These are phyloP conservation scores for Chaetomium strumarium DNA, from an alignment of 2,329 filamentous ascomycete genomes.

Conservation along the genomic window DNA sequence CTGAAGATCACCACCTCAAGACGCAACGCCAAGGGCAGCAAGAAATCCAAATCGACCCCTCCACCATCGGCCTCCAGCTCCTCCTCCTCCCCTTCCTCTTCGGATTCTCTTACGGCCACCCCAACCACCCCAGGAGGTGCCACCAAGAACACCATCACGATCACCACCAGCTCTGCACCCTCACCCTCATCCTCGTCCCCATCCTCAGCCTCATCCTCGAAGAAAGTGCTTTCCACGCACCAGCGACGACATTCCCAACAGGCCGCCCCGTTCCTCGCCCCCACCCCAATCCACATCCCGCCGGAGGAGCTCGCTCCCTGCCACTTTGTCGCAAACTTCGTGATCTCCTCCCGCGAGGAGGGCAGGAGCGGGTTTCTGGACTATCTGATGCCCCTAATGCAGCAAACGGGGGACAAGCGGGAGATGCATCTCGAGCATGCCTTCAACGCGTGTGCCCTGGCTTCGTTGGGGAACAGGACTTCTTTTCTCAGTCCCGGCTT, in stretches of 20 bases:
- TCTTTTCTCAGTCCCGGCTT: background rate
- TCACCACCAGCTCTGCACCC: constrained; percentile 6
- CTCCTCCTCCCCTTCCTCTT: constrained; percentile 15
- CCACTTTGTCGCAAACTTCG: constrained; percentile 56
- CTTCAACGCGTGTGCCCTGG: constrained; percentile 55
- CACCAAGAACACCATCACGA: background rate
- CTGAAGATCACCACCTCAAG: constrained; percentile 41
- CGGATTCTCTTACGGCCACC: constrained; percentile 27
- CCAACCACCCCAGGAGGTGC: background rate
- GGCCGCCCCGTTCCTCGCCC: constrained; percentile 25
- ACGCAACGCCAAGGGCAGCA: constrained; percentile 36
- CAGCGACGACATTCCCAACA: background rate
- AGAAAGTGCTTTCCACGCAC: background rate
- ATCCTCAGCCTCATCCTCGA: constrained; percentile 6
- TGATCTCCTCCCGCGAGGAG: constrained; percentile 48
- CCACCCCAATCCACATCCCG: constrained; percentile 39
- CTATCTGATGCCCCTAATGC: constrained; percentile 47
- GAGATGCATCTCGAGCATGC: constrained; percentile 45
- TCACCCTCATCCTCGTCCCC: constrained; percentile 26
- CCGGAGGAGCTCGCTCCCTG: constrained; percentile 51
- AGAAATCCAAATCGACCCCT: constrained; percentile 32
- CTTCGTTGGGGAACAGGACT: constrained; percentile 49
- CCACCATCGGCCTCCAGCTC: constrained; percentile 23
- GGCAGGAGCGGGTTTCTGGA: constrained; percentile 52
- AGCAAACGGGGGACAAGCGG: constrained; percentile 34